Percentiles rank a stretch among this genome's conserved stretches.
phyloP scores from a whole-genome alignment of 768 basidiomycete species.

The Phylloporus scabripes region DNA sequence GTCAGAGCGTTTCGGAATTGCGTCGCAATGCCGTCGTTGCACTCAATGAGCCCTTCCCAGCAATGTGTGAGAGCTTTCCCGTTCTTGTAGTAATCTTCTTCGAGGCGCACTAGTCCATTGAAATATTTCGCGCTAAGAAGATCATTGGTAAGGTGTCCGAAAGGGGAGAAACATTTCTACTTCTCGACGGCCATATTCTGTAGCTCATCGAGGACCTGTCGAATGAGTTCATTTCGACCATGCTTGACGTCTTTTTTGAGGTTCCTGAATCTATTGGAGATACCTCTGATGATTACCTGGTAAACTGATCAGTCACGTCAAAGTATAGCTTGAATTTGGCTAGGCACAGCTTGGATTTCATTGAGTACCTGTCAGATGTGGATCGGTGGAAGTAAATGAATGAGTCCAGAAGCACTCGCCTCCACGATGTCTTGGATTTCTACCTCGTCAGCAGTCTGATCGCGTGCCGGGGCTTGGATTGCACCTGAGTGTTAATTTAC shows the following conservation, averaged over 20 bases:
- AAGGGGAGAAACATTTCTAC: constrained; percentile 8
- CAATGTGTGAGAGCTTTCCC: constrained; percentile 36
- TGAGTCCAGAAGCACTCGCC: constrained; percentile 26
- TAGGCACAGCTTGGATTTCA: constrained; percentile 43
- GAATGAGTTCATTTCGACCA: constrained; percentile 44
- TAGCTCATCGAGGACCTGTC: constrained; percentile 40
- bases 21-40: constrained; percentile 32
- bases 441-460: constrained; percentile 4
- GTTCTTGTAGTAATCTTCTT: constrained; percentile 46
- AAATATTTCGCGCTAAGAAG: constrained; percentile 43
- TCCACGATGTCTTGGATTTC: constrained; percentile 37
- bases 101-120: constrained; percentile 50
- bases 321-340: neutral
- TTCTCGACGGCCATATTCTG: constrained; percentile 35
- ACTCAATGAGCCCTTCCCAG: constrained; percentile 40
- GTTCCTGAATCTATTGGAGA: constrained; percentile 42
- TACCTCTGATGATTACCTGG: constrained; percentile 46
- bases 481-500: neutral
- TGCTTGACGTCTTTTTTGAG: constrained; percentile 42
- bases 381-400: neutral
- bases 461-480: neutral
- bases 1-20: constrained; percentile 38
- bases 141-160: constrained; percentile 3
- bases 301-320: constrained; percentile 12
- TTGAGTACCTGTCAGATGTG: constrained; percentile 38